A percentile compares a stretch with the other conserved stretches of the same genome.
These are phyloP conservation scores for Eustoma russellianum DNA, from an alignment of 257 asterid genomes.

Conservation along the genomic window DNA sequence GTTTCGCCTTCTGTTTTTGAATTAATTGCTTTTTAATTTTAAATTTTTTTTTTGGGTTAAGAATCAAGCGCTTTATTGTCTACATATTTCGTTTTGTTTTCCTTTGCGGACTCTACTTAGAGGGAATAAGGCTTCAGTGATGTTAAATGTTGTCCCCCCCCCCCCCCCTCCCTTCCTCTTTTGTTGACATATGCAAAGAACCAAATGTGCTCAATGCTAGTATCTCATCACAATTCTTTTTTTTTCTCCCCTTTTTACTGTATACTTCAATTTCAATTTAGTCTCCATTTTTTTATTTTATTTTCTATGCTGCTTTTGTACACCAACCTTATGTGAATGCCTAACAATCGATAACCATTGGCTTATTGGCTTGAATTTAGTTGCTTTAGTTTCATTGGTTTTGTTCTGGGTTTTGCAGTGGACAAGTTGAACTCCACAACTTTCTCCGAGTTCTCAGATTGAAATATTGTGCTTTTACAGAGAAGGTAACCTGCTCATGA, in stretches of 20 bases:
- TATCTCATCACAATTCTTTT: neutral
- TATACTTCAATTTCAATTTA: neutral
- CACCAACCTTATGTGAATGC: neutral
- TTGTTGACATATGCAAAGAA: neutral
- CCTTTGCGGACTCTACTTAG: too few species aligned
- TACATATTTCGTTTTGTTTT: too few species aligned
- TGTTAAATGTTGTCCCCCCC: too few species aligned
- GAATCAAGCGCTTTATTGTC: too few species aligned
- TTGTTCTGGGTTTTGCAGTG: constrained; percentile 36
- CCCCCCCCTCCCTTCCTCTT: neutral
- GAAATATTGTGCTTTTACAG: constrained; percentile 64
- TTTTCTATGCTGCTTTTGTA: neutral
- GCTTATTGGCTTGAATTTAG: too few species aligned
- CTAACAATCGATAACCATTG: too few species aligned
- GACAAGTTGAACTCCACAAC: constrained; percentile 57
- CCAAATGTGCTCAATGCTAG: neutral
- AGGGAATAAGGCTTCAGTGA: too few species aligned
- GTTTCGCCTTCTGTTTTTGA: neutral
- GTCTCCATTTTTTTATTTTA: neutral
- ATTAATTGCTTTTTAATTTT: neutral
- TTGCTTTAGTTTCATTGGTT: too few species aligned
- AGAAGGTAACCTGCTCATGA: constrained; percentile 36
- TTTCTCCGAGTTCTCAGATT: constrained; percentile 61
- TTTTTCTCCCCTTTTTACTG: too few species aligned
- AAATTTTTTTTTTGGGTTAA: too few species aligned